Conservation (phyloP, 176 grass and related monocot genomes). For the Zoysia japonica region DNA sequence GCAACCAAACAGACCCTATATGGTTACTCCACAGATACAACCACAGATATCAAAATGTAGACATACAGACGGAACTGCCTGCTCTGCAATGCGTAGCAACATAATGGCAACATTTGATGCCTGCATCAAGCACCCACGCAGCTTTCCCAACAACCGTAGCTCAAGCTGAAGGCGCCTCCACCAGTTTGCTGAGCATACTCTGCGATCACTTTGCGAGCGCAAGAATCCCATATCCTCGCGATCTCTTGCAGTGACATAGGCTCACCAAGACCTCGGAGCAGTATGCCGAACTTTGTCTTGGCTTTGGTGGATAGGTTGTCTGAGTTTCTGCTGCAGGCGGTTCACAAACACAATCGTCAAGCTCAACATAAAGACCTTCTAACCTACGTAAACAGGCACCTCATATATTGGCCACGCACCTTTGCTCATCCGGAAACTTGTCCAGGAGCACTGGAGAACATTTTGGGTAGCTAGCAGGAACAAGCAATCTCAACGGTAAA, state of each 20-base stretch:
- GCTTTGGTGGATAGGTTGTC: constrained; percentile 85
- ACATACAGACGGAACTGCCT: not conserved
- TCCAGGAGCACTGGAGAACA: constrained; percentile 91
- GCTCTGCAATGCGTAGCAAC: not conserved
- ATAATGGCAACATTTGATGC: not conserved
- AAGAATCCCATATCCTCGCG: constrained; percentile 85
- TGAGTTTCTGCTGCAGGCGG: constrained; percentile 47
- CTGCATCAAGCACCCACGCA: constrained; percentile 55
- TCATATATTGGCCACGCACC: constrained; percentile 33
- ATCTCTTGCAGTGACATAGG: constrained; percentile 86
- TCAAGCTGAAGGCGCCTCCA: constrained; percentile 93
- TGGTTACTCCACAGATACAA: not conserved
- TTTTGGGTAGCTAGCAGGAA: constrained; percentile 87
- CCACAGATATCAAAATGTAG: not conserved
- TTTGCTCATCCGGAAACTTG: constrained; percentile 84
- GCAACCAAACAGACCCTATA: too few relatives aligned
- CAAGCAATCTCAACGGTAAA: constrained; percentile 86
- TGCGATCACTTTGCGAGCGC: constrained; percentile 65
- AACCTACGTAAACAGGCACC: not conserved
- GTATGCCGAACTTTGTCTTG: constrained; percentile 64
- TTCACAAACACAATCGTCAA: constrained; percentile 28
- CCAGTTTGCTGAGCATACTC: constrained; percentile 88
- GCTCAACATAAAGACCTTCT: not conserved
- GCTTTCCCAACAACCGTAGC: constrained; percentile 76
- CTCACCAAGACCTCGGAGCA: constrained; percentile 66